Base-by-base conservation (phyloP, 148 eudicot genomes). In the Persicaria maculosa region DNA sequence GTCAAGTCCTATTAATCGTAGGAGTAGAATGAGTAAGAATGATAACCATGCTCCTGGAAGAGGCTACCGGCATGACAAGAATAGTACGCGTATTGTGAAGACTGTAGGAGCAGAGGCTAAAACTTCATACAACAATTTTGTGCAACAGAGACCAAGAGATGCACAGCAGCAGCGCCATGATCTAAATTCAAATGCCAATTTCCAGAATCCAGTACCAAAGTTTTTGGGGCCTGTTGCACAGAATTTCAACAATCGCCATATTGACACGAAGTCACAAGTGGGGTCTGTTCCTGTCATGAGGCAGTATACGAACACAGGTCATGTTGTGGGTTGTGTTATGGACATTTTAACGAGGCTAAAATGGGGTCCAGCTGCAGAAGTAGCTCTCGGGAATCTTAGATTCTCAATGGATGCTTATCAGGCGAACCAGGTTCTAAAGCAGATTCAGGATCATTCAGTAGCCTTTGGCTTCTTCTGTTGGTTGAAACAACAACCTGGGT, bases 391-490 rank as follows among this genome's bases (percentile, higher is more conserved):
- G 6, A 90, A 85, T 71, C 88, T 92, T n/a, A 87, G 84, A 75
- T 84, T 83, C 50, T 81, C 84, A 0, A 70, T 96, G 76, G 95
- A 96, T 80, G 87, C 97, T 57, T 96, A 92, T 80, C 97, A 92
- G 81, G 99, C 97, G 12, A 96, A 96, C 79, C 97, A 96, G 83
- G 79, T 92, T 54, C 87, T 96, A 48, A 96, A 96, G 80, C 89
- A 90, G 82, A 83, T 96, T 77, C 83, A 90, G 54, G 97, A 96
- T 72, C 77, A 88, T 76, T 84, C 79, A 1, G 88, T 85, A 58
- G 99, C 99, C 52, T 84, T 86, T 71, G 89, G 93, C 44, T 90
- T 96, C 75, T 96, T 96, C 83, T 76, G 88, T 76, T 96, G 99
- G 99, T 77, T 96, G 80, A 96, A 96, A 81, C 72, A 74, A 6